These are phyloP conservation scores for Withania somnifera DNA, from an alignment of 305 asterid genomes.

Conservation along the genomic window DNA sequence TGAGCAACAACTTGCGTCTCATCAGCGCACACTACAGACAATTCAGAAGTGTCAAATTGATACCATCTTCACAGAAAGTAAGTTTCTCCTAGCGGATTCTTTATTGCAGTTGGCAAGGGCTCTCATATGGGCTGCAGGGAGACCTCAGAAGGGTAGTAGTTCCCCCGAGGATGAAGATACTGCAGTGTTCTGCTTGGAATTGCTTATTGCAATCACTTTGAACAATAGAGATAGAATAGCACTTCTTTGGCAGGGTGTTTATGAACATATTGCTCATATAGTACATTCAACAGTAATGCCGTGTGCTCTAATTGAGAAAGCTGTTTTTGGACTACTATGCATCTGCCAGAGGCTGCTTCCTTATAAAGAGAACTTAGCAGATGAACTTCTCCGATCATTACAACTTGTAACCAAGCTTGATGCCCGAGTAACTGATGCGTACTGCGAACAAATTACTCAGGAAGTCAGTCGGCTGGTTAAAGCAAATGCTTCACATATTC, in stretches of 20 bases:
- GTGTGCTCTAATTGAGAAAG: conserved; percentile 87
- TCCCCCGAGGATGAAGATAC: conserved; percentile 97
- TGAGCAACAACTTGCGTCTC: conserved; percentile 93
- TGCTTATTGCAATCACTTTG: conserved; percentile 81
- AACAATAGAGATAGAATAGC: conserved; percentile 86
- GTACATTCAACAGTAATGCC: conserved; percentile 93
- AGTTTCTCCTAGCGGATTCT: conserved; percentile 78
- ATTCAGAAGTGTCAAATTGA: conserved; percentile 92
- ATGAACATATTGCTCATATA: conserved; percentile 81
- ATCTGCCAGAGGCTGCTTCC: conserved; percentile 90
- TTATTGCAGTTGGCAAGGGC: conserved; percentile 89
- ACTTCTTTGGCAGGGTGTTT: conserved; percentile 90
- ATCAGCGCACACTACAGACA: conserved; percentile 92
- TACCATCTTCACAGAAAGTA: conserved; percentile 88
- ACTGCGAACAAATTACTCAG: conserved; percentile 94
- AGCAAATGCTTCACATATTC: conserved; percentile 77
- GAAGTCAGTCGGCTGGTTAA: conserved; percentile 81
- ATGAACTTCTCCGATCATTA: conserved; percentile 71
- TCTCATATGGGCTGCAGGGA: conserved; percentile 93
- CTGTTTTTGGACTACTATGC: conserved; percentile 88
- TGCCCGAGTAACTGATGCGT: conserved; percentile 88
- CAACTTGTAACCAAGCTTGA: conserved; percentile 89
- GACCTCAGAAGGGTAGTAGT: conserved; percentile 79
- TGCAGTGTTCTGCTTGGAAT: conserved; percentile 90
- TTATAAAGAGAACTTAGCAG: conserved; percentile 83